These are phyloP conservation scores for Pezizomycotina sp. DNA, from an alignment of 2,329 filamentous ascomycete species.

Conservation along the genomic window DNA sequence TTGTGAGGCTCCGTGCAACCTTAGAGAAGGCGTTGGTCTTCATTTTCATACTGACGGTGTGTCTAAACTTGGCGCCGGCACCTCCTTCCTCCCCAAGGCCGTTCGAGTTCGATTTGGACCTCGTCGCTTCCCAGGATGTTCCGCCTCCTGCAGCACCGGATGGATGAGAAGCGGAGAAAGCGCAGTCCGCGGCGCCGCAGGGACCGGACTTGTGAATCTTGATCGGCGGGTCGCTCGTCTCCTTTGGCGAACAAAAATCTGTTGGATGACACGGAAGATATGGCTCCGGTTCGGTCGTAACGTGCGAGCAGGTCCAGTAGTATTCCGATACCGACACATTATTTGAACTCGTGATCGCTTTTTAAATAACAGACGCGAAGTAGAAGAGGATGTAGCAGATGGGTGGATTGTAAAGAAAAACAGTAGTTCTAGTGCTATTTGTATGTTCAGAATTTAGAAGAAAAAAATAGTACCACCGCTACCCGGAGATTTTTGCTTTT, in stretches of 20 bases:
- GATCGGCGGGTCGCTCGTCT: conserved; percentile 9
- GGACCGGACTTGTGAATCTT: conserved; percentile 9
- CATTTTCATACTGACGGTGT: conserved; percentile 16
- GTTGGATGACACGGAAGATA: conserved; percentile 13
- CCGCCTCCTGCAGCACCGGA: conserved; percentile 7
- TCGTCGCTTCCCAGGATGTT: conserved; percentile 12
- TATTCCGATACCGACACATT: conserved; percentile 16
- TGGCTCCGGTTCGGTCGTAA: conserved; percentile 7
- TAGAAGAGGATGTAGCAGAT: neutral
- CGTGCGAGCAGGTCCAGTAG: conserved; percentile 9
- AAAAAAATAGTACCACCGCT: too few species aligned
- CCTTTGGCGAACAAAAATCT: conserved; percentile 10
- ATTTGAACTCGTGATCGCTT: neutral
- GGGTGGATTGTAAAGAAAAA: too few species aligned
- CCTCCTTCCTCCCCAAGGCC: conserved; percentile 13
- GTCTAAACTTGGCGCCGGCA: conserved; percentile 8
- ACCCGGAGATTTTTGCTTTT: too few species aligned
- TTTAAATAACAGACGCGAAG: neutral
- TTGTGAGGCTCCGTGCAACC: conserved; percentile 13
- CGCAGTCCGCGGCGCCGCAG: conserved; percentile 5
- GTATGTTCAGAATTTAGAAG: too few species aligned
- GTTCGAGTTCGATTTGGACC: conserved; percentile 5
- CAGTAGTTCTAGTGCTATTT: too few species aligned
- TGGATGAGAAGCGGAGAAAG: neutral
- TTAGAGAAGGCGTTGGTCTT: conserved; percentile 5